Base-by-base conservation (phyloP, 2,329 filamentous ascomycete genomes). In the Akanthomyces uredinophilus region DNA sequence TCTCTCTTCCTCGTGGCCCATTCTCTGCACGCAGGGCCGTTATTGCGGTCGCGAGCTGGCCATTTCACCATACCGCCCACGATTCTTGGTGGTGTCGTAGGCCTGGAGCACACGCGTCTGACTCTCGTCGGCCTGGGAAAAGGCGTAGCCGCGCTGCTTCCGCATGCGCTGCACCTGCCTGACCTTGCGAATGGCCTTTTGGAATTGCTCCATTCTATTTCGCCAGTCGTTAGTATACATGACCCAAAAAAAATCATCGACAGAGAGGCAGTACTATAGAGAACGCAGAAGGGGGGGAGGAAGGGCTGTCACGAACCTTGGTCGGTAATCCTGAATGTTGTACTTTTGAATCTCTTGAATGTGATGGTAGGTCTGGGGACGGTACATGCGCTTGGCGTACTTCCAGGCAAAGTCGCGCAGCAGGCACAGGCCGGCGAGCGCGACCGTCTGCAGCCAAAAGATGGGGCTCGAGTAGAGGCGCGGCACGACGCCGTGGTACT, bases 301-400 rank as follows among this genome's bases (percentile, higher is more conserved):
- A 20, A 56, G 6, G 27, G 29, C 0, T 13, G 20, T 6, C 8
- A 80, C 83, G 68, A 84, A 93, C 91, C 95, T 88, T 65, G 95
- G 95, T 72, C 95, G 84, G 77, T 99, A 99, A 78, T 99, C 95
- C 78, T 99, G 95, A 64, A 99, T 96, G 70, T 99, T 99, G 79
- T 98, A 99, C 78, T 99, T 99, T 76, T 99, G 95, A 69, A 99
- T 99, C 79, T 99, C 95, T 77, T 99, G 95, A 66, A 99, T 95
- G 74, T 99, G 95, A 70, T 99, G 95, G 72, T 99, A 99, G 49
- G 91, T 87, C 77, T 97, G 90, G 24, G 95, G 95, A 68, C 88
- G 89, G 78, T 98, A 99, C 92, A 99, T 97, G 67, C 95, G 86
- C 81, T 96, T 97, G 65, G 86, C 87, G 69, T 98, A 99, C 81